Conservation (phyloP, 306 rosid genomes). For the Biancaea sappan region DNA sequence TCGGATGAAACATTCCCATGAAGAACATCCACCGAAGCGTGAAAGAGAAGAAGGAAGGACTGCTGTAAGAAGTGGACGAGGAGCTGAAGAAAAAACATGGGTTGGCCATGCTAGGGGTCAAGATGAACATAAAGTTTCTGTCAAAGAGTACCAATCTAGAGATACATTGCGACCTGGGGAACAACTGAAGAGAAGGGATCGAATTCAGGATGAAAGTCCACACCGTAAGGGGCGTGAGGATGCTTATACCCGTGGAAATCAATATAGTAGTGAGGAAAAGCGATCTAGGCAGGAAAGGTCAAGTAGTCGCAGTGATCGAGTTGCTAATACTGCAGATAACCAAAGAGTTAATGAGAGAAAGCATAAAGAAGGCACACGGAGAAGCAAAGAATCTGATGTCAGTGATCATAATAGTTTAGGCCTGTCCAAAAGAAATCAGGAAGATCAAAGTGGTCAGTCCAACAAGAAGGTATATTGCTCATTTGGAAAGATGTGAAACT, state of each 20-base stretch:
- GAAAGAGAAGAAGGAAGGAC: slow-evolving; percentile 85
- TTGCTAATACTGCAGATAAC: slow-evolving; percentile 62
- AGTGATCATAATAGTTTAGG: slow-evolving; percentile 52
- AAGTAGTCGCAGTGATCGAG: slow-evolving; percentile 72
- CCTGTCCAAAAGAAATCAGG: slow-evolving; percentile 73
- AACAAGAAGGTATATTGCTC: slow-evolving; percentile 79
- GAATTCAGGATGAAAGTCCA: slow-evolving; percentile 66
- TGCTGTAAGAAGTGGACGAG: slow-evolving; percentile 72
- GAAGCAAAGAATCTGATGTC: slow-evolving; percentile 71
- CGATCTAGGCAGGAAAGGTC: slow-evolving; percentile 83
- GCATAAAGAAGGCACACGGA: slow-evolving; percentile 72
- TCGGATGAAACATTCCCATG: slow-evolving; percentile 74
- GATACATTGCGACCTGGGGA: slow-evolving; percentile 72
- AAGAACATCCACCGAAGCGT: slow-evolving; percentile 74
- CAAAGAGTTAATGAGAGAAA: slow-evolving; percentile 69
- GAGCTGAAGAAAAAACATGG: slow-evolving; percentile 81
- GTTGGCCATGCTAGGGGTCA: slow-evolving; percentile 65
- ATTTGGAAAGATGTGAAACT: slow-evolving; percentile 34
- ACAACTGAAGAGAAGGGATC: slow-evolving; percentile 78
- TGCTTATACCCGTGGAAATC: slow-evolving; percentile 63
- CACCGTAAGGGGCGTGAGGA: slow-evolving; percentile 81
- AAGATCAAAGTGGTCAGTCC: slow-evolving; percentile 64
- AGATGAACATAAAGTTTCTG: slow-evolving; percentile 74
- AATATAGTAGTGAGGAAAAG: slow-evolving; percentile 64
- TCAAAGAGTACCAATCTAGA: slow-evolving; percentile 72